Evolutionary conservation across 202 grass and related monocot species (phyloP), one percentile per base, ranked within the genome.

Genomic region (Carex arenaria): DNA sequence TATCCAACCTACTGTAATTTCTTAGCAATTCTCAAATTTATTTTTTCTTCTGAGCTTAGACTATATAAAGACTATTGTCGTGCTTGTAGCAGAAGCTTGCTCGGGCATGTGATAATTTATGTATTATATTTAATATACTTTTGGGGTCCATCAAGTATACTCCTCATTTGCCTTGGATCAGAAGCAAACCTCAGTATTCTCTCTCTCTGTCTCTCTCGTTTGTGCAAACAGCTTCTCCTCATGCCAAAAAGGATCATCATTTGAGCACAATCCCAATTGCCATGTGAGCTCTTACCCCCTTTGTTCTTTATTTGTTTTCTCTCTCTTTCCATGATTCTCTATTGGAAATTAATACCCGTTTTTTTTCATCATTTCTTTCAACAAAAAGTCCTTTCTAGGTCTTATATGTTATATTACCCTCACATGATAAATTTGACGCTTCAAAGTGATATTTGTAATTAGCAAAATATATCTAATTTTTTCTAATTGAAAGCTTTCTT

Each of bases 121-220:
- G 72, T 75, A 64, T 64, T 84, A 81, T 91, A 86, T 60, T 82
- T 63, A 74, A 88, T 84, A 57, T 60, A 72, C 56, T 86, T 86
- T 85, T 91, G 87, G 91, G 92, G 85, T 92, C 89, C 89, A 98
- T 95, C 95, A 86, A 91, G 86, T 93, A 87, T 90, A 85, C 91
- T 93, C 85, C 76, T 85, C 77, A 92, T 87, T 74, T 98, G 85
- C 93, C 95, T 93, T 95, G 87, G 88, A 81, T 93, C 38, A 70
- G 91, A 98, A 91, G 95, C 95, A 93, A 98, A 95, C 71, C 84
- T 63, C 78, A 84, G 84, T 85, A 86, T 52, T 77, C 76, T 83
- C 32, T 45, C 83, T 82, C 81, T 84, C 36, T 61, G 18, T 63
- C 73, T 83, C 68, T 85, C 78, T 83, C 30, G 73, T 62, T 43